Base-by-base conservation (phyloP, 495 filamentous ascomycete genomes). In the Podospora australis region DNA sequence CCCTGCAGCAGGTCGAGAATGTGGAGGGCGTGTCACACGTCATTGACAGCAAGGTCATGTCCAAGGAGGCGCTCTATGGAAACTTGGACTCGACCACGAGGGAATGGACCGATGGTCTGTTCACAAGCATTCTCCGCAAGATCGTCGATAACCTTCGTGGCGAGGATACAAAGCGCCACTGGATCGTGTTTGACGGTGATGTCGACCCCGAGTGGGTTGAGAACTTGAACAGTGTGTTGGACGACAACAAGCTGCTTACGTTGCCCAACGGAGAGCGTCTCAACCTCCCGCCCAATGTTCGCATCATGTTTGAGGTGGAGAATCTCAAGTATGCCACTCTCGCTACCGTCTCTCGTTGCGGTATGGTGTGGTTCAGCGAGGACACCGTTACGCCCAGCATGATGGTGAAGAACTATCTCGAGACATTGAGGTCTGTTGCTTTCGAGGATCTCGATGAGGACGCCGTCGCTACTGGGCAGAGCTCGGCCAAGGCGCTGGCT, bases 361-460 rank as follows among this genome's bases (percentile, higher is more conserved):
- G 92, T 74, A 99, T 99, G 92, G 92, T 99, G 6, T 99, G 92
- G 92, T 97, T 96, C 70, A 97, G 90, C 60, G 90, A 94, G 52
- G 94, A 99, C 59, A 97, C 88, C 14, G 90, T 99, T 32, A 90
- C 87, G 16, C 78, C 88, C 6, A 78, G 75, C 54, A 96, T 99
- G 88, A 88, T 97, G 80, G 81, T 96, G 28, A 70, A 79, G 49
- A 88, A 96, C 63, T 95, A 97, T 60, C 79, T 99, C 24, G 81
- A 90, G 52, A 81, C 81, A 32, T 78, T 99, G 10, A 78, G 83
- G 51, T 83, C 80, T 3, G 80, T 86, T 46, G 78, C 86, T 0
- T 95, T 96, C 57, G 91, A 96, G 56, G 92, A 97, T 52, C 71
- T 96, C 19, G 94, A 97, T 53, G 92, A 97, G 61, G 92, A 97